Evolutionary conservation across 2,329 filamentous ascomycete genomes (phyloP).

Genomic region (Basipetospora sp.): DNA sequence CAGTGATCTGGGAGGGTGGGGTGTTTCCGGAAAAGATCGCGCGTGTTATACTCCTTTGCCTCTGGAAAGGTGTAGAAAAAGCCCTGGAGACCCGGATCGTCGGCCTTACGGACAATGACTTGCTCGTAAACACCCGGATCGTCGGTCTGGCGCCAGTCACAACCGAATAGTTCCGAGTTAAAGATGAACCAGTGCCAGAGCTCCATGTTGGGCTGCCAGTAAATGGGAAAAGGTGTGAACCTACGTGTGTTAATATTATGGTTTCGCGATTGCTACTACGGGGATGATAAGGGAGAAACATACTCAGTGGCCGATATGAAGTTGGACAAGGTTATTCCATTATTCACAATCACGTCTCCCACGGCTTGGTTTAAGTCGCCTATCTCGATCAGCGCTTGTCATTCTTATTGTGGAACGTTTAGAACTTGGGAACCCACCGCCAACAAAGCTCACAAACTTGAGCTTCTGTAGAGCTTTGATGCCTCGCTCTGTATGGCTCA

Average conservation of each 20-base stretch:
- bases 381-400: constrained; percentile 3
- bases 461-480: constrained; percentile 19
- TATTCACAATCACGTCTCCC: constrained; percentile 22
- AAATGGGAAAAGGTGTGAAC: constrained; percentile 20
- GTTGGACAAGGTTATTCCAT: constrained; percentile 21
- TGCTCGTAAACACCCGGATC: constrained; percentile 18
- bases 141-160: constrained; percentile 21
- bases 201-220: constrained; percentile 17
- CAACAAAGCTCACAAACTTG: constrained; percentile 21
- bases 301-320: constrained; percentile 29
- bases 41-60: constrained; percentile 20
- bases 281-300: constrained; percentile 7
- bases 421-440: constrained; percentile 17
- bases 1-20: constrained; percentile 22
- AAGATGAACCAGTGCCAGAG: constrained; percentile 30
- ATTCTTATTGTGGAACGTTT: neutral
- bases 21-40: constrained; percentile 23
- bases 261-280: too few relatives aligned
- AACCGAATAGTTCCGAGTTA: constrained; percentile 25
- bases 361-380: constrained; percentile 23
- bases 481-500: constrained; percentile 20
- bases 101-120: constrained; percentile 16
- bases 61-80: constrained; percentile 24
- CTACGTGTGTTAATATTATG: too few relatives aligned
- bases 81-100: constrained; percentile 19